phyloP scores from a whole-genome alignment of 306 rosid genomes.

The Vigna trinervia region DNA sequence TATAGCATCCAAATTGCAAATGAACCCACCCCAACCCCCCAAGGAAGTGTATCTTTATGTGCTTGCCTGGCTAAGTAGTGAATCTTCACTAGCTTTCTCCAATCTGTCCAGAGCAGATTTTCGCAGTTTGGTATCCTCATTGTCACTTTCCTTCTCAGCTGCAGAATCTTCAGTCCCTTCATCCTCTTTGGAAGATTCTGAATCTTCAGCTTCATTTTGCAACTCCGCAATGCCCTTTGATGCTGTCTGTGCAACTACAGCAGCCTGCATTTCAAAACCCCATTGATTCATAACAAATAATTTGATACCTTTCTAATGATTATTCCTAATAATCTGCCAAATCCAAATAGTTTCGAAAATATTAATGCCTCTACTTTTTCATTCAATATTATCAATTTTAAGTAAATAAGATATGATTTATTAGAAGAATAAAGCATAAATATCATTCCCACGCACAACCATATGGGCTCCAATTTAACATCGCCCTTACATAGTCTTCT shows the following conservation, averaged over 20 bases:
- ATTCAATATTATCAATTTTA: not conserved
- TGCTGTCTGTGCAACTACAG: slow-evolving; percentile 86
- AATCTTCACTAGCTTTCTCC: slow-evolving; percentile 94
- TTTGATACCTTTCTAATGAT: not conserved
- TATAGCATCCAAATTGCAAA: slow-evolving; percentile 17
- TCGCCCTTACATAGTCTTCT: not conserved
- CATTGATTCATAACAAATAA: slow-evolving; percentile 34
- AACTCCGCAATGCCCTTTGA: slow-evolving; percentile 79
- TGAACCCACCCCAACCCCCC: not conserved
- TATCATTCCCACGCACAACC: slow-evolving; percentile 10
- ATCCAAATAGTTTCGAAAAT: not conserved
- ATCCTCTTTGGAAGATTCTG: slow-evolving; percentile 63
- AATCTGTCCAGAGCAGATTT: slow-evolving; percentile 79
- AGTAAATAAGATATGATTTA: not conserved
- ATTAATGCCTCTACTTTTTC: not conserved
- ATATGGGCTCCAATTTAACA: not conserved
- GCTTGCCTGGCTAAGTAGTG: slow-evolving; percentile 88
- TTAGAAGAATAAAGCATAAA: slow-evolving; percentile 3
- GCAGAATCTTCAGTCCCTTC: slow-evolving; percentile 57
- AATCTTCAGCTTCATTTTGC: slow-evolving; percentile 58
- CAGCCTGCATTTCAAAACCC: slow-evolving; percentile 69
- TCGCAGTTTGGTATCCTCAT: slow-evolving; percentile 57
- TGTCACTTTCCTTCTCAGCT: slow-evolving; percentile 57
- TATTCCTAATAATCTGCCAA: not conserved
- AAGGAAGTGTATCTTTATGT: not conserved